These are phyloP conservation scores for Sophora flavescens DNA, from an alignment of 306 rosid species.

Conservation along the genomic window DNA sequence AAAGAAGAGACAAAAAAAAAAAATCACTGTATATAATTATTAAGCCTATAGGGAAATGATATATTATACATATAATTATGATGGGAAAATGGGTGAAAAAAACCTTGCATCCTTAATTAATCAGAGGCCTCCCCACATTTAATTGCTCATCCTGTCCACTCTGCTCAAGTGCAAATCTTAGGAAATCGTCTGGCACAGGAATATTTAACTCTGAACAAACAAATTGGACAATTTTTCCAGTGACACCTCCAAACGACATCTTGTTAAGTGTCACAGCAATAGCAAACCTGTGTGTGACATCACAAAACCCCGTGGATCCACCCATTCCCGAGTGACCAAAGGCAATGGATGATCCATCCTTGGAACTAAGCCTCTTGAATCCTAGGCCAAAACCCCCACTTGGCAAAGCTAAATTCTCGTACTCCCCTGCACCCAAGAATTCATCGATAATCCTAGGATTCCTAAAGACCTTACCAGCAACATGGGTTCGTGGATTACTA, in stretches of 20 bases:
- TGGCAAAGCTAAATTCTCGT: slow-evolving; percentile 60
- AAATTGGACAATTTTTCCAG: slow-evolving; percentile 67
- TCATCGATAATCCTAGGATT: slow-evolving; percentile 82
- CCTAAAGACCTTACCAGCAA: slow-evolving; percentile 53
- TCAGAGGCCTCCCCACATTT: slow-evolving; percentile 57
- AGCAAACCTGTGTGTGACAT: slow-evolving; percentile 69
- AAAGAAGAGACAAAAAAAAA: background rate
- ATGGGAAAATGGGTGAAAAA: slow-evolving; percentile 22
- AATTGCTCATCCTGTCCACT: slow-evolving; percentile 44
- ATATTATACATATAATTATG: slow-evolving; percentile 10
- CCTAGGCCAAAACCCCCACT: slow-evolving; percentile 82
- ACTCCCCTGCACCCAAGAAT: slow-evolving; percentile 79
- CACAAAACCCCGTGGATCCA: slow-evolving; percentile 89
- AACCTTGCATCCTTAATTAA: slow-evolving; percentile 63
- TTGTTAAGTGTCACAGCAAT: slow-evolving; percentile 91
- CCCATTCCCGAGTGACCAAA: slow-evolving; percentile 99
- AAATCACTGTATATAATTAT: background rate
- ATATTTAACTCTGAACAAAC: slow-evolving; percentile 91
- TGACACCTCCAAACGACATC: slow-evolving; percentile 78
- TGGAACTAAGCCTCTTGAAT: slow-evolving; percentile 66
- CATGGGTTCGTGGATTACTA: slow-evolving; percentile 36
- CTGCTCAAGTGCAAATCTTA: slow-evolving; percentile 45
- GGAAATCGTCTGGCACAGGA: slow-evolving; percentile 78
- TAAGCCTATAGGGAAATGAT: slow-evolving; percentile 9
- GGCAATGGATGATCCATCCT: slow-evolving; percentile 68